Base-by-base conservation (phyloP, 2,329 filamentous ascomycete genomes). In the Arthrocladium fulminans region DNA sequence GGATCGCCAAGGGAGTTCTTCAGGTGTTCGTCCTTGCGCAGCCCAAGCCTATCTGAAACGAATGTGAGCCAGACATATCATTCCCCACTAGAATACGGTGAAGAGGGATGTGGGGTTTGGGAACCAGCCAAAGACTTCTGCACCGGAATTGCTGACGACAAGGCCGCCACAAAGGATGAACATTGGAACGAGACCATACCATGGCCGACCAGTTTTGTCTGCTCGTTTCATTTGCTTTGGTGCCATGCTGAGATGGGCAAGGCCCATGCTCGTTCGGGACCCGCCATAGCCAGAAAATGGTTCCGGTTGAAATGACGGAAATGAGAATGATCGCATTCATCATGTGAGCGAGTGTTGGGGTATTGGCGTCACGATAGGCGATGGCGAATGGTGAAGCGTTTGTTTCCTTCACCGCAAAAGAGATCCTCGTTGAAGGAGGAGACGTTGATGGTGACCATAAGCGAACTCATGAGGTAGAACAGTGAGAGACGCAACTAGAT, bases 301-400 rank as follows among this genome's bases (percentile, higher is more conserved):
- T 87, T 0, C 77, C 80, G 0, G 82, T 74, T 0, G 81, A 86
- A 65, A 77, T 82, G 0, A 81, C 83, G 0, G 81, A 84, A 0
- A 79, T 84, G 50, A 88, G 73, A 54, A 89, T 81, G 15, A 86
- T 73, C 29, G 81, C 83, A 62, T 89, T 89, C 64, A 88, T 80
- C 48, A 88, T 76, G 13, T 78, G 79, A 0, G 83, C 79, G 1
- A 88, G 73, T 2, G 74, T 80, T 2, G 70, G 70, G 45, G 88
- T 81, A 1, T 81, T 80, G 1, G 83, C 84, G 24, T 79, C 75
- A 13, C 76, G 74, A 38, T 83, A 81, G 15, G 82, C 84, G 52
- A 88, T 84, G 54, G 88, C 84, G 59, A 81, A 73, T 0, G 72
- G 72, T 5, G 67, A 70, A 4, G 68, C 67, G 37, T 72, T 70